Evolutionary conservation across 1,284 basidiomycete species (phyloP).

Genomic region (Malassezia sp.): DNA sequence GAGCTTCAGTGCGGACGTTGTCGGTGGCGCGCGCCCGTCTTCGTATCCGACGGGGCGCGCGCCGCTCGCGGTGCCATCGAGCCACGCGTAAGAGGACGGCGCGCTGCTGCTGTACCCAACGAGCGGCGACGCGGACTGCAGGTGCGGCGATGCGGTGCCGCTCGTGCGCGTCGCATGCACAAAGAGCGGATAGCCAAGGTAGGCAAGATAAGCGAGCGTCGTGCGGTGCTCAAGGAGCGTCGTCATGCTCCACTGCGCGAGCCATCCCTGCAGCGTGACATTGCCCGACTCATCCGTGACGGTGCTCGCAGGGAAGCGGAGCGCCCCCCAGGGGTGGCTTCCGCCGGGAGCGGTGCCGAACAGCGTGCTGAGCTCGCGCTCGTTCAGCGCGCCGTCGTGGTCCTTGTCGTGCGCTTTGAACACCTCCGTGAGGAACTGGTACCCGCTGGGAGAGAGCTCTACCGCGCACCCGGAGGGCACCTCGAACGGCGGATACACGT

Average conservation of each 20-base stretch:
- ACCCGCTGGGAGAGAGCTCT: conserved; percentile 80
- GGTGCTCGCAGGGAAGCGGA: conserved; percentile 58
- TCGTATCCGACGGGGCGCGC: not conserved
- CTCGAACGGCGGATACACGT: conserved; percentile 59
- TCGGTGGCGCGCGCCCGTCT: conserved; percentile 21
- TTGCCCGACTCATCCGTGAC: conserved; percentile 77
- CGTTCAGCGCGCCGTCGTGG: conserved; percentile 81
- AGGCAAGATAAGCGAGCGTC: conserved; percentile 89
- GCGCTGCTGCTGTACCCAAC: conserved; percentile 1
- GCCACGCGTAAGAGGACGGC: conserved; percentile 14
- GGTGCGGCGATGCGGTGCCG: conserved; percentile 12
- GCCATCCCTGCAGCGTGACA: conserved; percentile 90
- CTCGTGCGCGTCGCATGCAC: conserved; percentile 12
- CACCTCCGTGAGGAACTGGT: conserved; percentile 93
- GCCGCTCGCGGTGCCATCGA: conserved; percentile 7
- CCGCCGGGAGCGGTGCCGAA: conserved; percentile 78
- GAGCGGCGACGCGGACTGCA: conserved; percentile 9
- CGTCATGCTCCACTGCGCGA: conserved; percentile 99
- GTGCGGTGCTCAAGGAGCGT: conserved; percentile 83
- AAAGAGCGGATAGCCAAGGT: conserved; percentile 63
- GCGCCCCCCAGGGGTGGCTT: conserved; percentile 36
- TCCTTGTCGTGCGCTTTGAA: conserved; percentile 97
- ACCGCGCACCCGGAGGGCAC: conserved; percentile 86
- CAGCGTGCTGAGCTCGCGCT: conserved; percentile 71
- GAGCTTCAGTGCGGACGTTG: conserved; percentile 37